A percentile compares a stretch with the other conserved stretches of the same genome.
These are phyloP conservation scores for Saksenaea oblongispora DNA, from an alignment of 371 early-diverging fungal species.

Conservation along the genomic window DNA sequence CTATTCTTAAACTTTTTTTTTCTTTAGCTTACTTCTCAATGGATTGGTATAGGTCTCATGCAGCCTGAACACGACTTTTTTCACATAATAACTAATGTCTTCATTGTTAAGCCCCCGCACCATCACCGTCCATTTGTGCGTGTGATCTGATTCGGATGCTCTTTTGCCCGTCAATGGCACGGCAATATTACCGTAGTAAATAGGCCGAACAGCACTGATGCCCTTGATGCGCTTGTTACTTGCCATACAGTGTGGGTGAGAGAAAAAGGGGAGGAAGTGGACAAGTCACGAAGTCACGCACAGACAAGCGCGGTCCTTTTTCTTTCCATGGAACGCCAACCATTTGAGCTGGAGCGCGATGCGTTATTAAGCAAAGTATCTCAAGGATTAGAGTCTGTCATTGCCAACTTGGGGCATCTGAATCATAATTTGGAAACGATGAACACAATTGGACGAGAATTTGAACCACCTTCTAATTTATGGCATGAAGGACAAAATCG, in stretches of 20 bases:
- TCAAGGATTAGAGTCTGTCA: conserved; percentile 50
- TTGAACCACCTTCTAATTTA: conserved; percentile 47
- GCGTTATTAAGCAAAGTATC: conserved; percentile 22
- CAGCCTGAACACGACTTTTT: conserved; percentile 91
- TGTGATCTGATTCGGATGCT: conserved; percentile 71
- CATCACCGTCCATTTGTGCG: conserved; percentile 86
- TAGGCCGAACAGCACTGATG: conserved; percentile 67
- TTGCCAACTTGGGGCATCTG: conserved; percentile 47
- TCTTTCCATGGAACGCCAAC: not conserved
- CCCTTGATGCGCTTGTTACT: conserved; percentile 62
- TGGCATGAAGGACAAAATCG: conserved; percentile 34
- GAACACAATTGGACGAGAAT: conserved; percentile 56
- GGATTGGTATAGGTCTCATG: conserved; percentile 96
- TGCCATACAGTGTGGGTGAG: conserved; percentile 26
- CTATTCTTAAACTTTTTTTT: not conserved
- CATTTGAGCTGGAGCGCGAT: conserved; percentile 30
- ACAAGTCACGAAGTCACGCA: not conserved
- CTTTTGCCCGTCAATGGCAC: conserved; percentile 67
- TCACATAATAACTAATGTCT: conserved; percentile 83
- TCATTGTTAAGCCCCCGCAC: conserved; percentile 86
- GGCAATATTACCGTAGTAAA: conserved; percentile 79
- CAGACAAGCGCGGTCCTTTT: not conserved
- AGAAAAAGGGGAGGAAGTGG: conserved; percentile 8
- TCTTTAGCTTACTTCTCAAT: conserved; percentile 60
- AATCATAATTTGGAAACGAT: conserved; percentile 57